Base-by-base conservation (phyloP, 208 protist genomes). In the Angomonas desouzai region DNA sequence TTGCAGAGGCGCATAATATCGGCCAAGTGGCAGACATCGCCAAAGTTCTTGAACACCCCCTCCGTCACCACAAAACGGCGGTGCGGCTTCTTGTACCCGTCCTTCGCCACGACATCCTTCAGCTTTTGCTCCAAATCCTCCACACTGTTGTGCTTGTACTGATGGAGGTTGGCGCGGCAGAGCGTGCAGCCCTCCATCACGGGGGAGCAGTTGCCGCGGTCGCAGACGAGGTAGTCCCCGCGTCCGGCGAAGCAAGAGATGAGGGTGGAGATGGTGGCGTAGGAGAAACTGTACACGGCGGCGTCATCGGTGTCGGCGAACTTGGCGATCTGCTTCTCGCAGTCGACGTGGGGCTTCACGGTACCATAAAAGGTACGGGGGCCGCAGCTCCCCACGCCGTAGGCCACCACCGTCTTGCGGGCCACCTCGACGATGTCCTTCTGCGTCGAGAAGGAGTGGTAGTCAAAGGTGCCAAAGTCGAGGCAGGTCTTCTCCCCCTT, bases 291-390 rank as follows among this genome's bases (percentile, higher is more conserved):
- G 81, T 98, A 99, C 16, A 99, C 68, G 58, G 98, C 91, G 23
- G 91, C 69, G 29, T 85, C 84, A 16, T 97, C 87, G 11, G 89
- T 93, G 45, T 72, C 56, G 47, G 97, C 65, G 62, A 99, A 98
- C 27, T 86, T 67, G 6, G 93, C 87, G 28, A 98, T 49, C 57
- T 87, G 76, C 49, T 85, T 68, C 79, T 99, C 97, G 1, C 97
- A 70, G 10, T 97, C 77, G 3, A 98, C 64, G 78, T 99, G 98
- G 6, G 94, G 89, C 66, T 98, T 97, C 49, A 99, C 89, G 2
- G 97, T 98, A 51, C 97, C 97, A 74, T 99, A 99, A 75, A 99
- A 99, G 56, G 94, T 94, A 56, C 97, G 83, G 16, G 98, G 98
- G 11, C 98, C 98, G 79, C 98, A 99, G 40, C 96, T 97, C 27